Base-by-base conservation (phyloP, 2,329 filamentous ascomycete species). In the Dactylonectria macrodidyma region DNA sequence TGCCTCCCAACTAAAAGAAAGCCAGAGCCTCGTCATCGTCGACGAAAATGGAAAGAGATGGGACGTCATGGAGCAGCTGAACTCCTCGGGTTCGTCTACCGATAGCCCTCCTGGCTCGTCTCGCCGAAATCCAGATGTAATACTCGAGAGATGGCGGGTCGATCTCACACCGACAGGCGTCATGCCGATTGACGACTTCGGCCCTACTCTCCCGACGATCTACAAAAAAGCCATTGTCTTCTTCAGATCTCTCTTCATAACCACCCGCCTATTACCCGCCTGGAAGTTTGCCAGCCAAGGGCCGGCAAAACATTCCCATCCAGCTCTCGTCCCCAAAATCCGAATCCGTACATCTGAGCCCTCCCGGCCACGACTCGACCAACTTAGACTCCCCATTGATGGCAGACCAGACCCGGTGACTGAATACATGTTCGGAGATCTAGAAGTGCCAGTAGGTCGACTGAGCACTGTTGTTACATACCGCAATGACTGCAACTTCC, bases 201-300 rank as follows among this genome's bases (percentile, higher is more conserved):
- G 88, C 8, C 84, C 85, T 11, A 85, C 84, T 36, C 84, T 98
- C 59, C 95, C 96, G 14, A 95, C 94, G 59, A 91, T 97, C 66
- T 99, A 99, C 87, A 99, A 99, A 84, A 96, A 97, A 83, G 94
- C 93, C 75, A 97, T 99, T 71, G 93, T 98, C 73, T 90, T 98
- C 75, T 98, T 98, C 82, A 90, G 96, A 67, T 95, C 95, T 2
- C 87, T 99, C 52, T 97, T 93, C 80, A 90, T 93, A 57, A 93
- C 93, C 62, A 90, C 94, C 47, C 92, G 93, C 75, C 88, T 98
- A 69, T 84, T 97, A 69, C 96, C 96, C 2, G 91, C 93, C 26
- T 97, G 93, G 91, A 97, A 92, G 82, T 92, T 97, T 76, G 90
- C 87, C 47, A 89, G 92, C 76, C 92, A 93, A 75, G 90, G 89